These are phyloP conservation scores for Moricandia arvensis DNA, from an alignment of 345 rosid species.

Conservation along the genomic window DNA sequence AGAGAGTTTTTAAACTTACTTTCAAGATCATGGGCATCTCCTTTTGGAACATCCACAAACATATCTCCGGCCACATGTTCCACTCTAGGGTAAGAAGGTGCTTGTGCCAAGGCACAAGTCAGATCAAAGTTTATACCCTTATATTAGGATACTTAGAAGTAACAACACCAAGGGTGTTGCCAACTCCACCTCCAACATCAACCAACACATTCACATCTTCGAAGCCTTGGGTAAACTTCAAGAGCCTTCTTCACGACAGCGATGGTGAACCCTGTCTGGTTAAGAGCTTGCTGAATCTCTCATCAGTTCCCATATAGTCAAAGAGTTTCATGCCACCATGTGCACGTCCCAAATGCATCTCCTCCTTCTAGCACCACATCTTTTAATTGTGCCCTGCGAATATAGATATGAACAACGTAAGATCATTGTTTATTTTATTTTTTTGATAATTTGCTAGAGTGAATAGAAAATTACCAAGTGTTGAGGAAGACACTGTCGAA, in stretches of 20 bases:
- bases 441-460: neutral
- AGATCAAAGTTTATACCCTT: slow-evolving; percentile 55
- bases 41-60: slow-evolving; percentile 69
- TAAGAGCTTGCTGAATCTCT: slow-evolving; percentile 53
- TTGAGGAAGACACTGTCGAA: slow-evolving; percentile 45
- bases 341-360: slow-evolving; percentile 57
- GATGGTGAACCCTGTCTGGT: slow-evolving; percentile 43
- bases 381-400: slow-evolving; percentile 43
- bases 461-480: slow-evolving; percentile 38
- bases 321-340: slow-evolving; percentile 55
- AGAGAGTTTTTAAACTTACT: neutral
- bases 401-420: neutral
- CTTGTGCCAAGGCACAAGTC: slow-evolving; percentile 33
- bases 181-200: slow-evolving; percentile 74
- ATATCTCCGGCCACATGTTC: slow-evolving; percentile 86
- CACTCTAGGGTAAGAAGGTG: slow-evolving; percentile 42
- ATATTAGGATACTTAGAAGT: slow-evolving; percentile 50
- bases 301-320: slow-evolving; percentile 48
- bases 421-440: neutral
- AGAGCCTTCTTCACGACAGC: slow-evolving; percentile 54
- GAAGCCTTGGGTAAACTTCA: slow-evolving; percentile 55
- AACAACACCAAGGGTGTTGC: slow-evolving; percentile 49
- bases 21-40: slow-evolving; percentile 78
- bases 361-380: slow-evolving; percentile 59
- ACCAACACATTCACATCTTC: slow-evolving; percentile 47